phyloP scores from a whole-genome alignment of 345 rosid genomes.

The Microthlaspi erraticum region DNA sequence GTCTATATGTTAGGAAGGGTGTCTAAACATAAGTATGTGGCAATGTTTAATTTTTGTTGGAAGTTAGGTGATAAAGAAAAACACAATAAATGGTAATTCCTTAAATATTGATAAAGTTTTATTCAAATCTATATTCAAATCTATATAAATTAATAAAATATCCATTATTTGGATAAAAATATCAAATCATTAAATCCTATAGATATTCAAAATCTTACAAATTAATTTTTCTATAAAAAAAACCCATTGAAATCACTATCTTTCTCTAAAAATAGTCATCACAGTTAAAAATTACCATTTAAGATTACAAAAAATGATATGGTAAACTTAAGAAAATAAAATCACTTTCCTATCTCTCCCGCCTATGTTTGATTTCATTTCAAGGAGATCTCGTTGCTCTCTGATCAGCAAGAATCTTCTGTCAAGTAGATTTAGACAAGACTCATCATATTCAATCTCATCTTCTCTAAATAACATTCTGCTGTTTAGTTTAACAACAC shows the following conservation, averaged over 20 bases:
- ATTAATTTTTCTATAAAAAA: not conserved
- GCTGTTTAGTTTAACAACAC: not conserved
- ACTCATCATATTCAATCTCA: slow-evolving; percentile 14
- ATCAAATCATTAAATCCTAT: not conserved
- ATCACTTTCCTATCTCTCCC: not conserved
- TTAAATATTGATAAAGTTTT: not conserved
- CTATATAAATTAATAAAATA: slow-evolving; percentile 5
- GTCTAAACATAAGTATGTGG: not conserved
- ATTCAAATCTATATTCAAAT: not conserved
- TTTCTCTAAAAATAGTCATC: not conserved
- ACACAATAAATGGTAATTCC: not conserved
- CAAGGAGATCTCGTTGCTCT: not conserved
- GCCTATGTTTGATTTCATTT: slow-evolving; percentile 16
- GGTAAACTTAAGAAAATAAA: not conserved
- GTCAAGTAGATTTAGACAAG: not conserved
- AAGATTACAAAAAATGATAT: not conserved
- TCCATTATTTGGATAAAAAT: slow-evolving; percentile 15
- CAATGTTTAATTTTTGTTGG: not conserved
- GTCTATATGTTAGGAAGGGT: not conserved
- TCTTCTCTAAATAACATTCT: not conserved
- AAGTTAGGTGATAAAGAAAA: not conserved
- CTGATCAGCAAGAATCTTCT: not conserved
- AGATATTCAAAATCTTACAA: slow-evolving; percentile 8
- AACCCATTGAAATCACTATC: not conserved
- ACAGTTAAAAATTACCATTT: not conserved